Evolutionary conservation across 164 flowering plant species (phyloP), one percentile per base, ranked within the genome.

Genomic region (Akebia trifoliata): DNA sequence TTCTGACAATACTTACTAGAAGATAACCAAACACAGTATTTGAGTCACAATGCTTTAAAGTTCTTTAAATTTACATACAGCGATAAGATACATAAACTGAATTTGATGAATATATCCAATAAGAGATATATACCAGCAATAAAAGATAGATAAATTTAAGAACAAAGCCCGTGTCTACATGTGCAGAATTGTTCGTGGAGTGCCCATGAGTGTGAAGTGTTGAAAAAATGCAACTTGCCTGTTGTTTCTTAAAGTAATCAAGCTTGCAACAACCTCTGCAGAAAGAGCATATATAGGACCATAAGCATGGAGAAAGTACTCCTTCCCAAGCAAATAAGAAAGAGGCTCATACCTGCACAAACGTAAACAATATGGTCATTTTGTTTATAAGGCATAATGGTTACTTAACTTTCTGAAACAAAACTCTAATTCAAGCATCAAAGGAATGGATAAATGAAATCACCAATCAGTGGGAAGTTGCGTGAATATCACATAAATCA

Each of bases 281-380:
- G 99, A 90, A 49, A 93, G 92, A 65, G 96, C 96, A 73, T 93
- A 90, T 69, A 93, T 67, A 37, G 98, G 98, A 57, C 98, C 98
- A 74, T 90, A 90, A 38, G 99, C 99, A 79, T 93, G 96, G 35
- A 93, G 76, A 74, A 93, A 93, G 62, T 93, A 93, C 77, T 93
- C 95, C 53, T 70, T 78, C 42, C 99, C 97, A 54, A 93, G 87
- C 81, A 93, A 61, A 74, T 61, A 8, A 5, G 79, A 62, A 26
- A 81, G 65, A 46, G 98, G 96, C 57, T 93, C 99, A 70, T 87
- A 87, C 99, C 99, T 93, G 78, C 72, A 81, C 14, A n/a, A 62
- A 48, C 28, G n/a, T n/a, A n/a, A 39, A 38, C 34, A 32, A 42
- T 63, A 36, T 30, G 45, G 29, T 42, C 48, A 50, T 25, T 24